phyloP scores from a whole-genome alignment of 768 basidiomycete genomes.

The Pleurotus sapidus region DNA sequence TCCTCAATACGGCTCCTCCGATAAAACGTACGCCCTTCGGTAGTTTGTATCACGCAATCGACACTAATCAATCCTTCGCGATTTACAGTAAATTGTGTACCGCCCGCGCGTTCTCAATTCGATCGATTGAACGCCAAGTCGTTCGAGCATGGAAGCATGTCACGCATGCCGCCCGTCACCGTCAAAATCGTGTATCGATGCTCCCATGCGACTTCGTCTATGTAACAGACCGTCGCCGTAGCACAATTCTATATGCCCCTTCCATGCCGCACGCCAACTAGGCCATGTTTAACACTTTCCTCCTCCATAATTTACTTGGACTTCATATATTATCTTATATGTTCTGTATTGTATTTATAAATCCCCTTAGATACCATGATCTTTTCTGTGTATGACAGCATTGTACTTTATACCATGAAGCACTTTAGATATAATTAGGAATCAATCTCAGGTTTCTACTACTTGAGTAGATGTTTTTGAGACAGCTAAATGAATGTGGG shows the following conservation, averaged over 20 bases:
- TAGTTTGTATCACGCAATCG: background rate
- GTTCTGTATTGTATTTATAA: too few relatives aligned
- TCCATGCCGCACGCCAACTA: background rate
- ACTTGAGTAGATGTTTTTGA: too few relatives aligned
- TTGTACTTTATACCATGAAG: too few relatives aligned
- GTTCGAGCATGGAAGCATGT: conserved; percentile 7
- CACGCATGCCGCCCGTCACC: conserved; percentile 5
- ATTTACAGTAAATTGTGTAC: background rate
- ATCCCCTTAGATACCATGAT: too few relatives aligned
- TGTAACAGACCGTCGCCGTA: conserved; percentile 2
- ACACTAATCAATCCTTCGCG: background rate
- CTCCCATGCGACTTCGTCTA: conserved; percentile 6
- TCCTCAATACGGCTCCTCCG: background rate
- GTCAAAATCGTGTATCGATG: conserved; percentile 2
- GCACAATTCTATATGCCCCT: background rate
- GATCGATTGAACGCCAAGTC: conserved; percentile 4
- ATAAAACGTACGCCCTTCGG: background rate
- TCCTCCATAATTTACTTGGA: too few relatives aligned
- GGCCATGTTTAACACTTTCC: too few relatives aligned
- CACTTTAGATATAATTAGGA: too few relatives aligned
- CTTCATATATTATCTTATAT: too few relatives aligned
- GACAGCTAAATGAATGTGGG: too few relatives aligned
- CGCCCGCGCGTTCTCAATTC: background rate
- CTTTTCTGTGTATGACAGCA: too few relatives aligned
- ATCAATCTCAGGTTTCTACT: too few relatives aligned